A percentile compares a stretch with the other conserved stretches of the same genome.
Conservation (phyloP, 192 early-diverging fungal species). For the Rhizophagus sp. region DNA sequence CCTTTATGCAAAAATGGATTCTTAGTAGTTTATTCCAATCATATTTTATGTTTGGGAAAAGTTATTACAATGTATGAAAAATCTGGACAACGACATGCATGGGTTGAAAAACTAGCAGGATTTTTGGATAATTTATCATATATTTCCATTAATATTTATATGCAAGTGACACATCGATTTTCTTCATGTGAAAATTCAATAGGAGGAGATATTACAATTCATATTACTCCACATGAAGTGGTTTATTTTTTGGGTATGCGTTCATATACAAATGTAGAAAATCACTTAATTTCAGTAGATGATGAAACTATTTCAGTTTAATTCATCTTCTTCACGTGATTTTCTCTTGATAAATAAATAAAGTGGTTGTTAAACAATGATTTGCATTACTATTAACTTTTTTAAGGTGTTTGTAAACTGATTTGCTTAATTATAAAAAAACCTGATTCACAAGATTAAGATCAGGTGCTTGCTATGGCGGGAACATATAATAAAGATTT, state of each 20-base stretch:
- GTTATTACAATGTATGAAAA: slow-evolving; percentile 1
- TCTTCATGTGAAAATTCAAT: neutral
- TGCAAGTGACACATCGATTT: neutral
- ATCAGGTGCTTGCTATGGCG: neutral
- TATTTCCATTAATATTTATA: neutral
- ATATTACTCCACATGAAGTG: neutral
- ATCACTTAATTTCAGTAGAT: neutral
- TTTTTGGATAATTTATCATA: neutral
- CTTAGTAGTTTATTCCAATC: slow-evolving; percentile 8
- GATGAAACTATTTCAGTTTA: neutral
- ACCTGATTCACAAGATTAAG: neutral
- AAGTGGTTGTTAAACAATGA: neutral
- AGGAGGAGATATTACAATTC: neutral
- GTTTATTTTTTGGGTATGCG: neutral
- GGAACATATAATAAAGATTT: neutral
- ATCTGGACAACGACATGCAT: neutral
- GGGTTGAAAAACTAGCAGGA: neutral
- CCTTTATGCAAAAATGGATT: neutral
- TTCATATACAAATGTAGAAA: neutral
- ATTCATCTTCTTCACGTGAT: neutral
- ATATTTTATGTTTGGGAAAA: slow-evolving; percentile 10
- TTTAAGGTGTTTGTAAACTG: neutral
- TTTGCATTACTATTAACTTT: neutral
- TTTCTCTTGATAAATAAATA: neutral
- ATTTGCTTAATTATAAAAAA: slow-evolving; percentile 14